Evolutionary conservation across 2,329 filamentous ascomycete genomes (phyloP).

Genomic region (Paecilomyces niveus): DNA sequence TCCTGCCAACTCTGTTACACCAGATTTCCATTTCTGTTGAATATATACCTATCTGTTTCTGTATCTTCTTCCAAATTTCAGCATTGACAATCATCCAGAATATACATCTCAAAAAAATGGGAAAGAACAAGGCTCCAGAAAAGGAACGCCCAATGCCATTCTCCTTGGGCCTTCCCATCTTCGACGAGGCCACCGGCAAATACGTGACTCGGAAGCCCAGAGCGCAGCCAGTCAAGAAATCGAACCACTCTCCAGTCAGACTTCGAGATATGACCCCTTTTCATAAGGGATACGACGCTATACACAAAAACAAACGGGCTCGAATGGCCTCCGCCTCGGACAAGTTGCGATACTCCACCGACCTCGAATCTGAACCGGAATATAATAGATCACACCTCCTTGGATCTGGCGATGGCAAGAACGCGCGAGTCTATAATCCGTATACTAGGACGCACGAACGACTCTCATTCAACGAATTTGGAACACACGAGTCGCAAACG

Average conservation of each 20-base stretch:
- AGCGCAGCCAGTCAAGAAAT: background rate
- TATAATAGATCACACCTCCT: background rate
- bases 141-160: conserved; percentile 1
- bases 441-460: background rate
- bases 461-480: background rate
- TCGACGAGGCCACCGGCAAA: background rate
- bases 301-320: background rate
- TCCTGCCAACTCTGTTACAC: too few species aligned
- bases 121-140: background rate
- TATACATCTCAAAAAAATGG: background rate
- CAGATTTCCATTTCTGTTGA: too few species aligned
- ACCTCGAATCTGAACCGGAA: background rate
- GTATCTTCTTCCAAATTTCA: background rate
- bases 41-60: background rate
- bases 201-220: background rate
- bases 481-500: background rate
- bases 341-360: background rate
- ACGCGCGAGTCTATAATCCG: background rate
- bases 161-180: background rate
- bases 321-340: background rate
- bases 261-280: background rate
- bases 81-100: background rate
- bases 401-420: background rate
- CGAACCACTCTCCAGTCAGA: background rate
- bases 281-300: background rate